phyloP scores from a whole-genome alignment of 73 alveolate genomes.

The Paramecium octaurelia region DNA sequence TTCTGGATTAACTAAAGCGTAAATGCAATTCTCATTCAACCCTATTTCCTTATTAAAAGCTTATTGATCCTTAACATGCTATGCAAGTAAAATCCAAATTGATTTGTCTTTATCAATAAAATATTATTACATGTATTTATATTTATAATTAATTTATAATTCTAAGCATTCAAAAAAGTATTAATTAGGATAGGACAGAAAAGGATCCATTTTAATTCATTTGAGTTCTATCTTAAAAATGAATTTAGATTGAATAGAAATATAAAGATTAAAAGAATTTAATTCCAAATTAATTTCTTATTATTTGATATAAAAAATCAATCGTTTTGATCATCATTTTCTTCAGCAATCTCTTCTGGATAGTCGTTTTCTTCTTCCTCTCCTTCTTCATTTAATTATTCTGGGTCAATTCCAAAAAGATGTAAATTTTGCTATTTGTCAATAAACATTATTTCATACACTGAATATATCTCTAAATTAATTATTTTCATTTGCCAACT shows the following conservation, averaged over 20 bases:
- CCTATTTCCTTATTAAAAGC: background rate
- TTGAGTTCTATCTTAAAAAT: background rate
- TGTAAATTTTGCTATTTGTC: background rate
- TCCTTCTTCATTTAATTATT: conserved; percentile 33
- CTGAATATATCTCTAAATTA: conserved; percentile 40
- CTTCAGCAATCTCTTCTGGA: conserved; percentile 44
- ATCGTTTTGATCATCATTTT: conserved; percentile 31
- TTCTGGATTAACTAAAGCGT: background rate
- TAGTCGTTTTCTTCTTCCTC: background rate
- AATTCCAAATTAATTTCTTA: background rate
- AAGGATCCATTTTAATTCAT: background rate
- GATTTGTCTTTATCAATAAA: background rate
- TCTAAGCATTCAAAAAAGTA: background rate
- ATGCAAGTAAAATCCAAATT: background rate
- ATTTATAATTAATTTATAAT: background rate
- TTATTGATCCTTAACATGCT: background rate
- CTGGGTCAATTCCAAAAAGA: conserved; percentile 27
- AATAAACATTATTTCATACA: background rate
- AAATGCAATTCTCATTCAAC: background rate
- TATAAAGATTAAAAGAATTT: background rate
- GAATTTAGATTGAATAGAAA: no score
- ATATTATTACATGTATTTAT: background rate
- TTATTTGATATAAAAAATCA: background rate
- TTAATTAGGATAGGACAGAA: background rate
- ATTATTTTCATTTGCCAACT: conserved; percentile 10